Percentiles rank a stretch among this genome's conserved stretches.
These are phyloP conservation scores for Alternaria conjuncta DNA, from an alignment of 2,329 filamentous ascomycete species.

Conservation along the genomic window DNA sequence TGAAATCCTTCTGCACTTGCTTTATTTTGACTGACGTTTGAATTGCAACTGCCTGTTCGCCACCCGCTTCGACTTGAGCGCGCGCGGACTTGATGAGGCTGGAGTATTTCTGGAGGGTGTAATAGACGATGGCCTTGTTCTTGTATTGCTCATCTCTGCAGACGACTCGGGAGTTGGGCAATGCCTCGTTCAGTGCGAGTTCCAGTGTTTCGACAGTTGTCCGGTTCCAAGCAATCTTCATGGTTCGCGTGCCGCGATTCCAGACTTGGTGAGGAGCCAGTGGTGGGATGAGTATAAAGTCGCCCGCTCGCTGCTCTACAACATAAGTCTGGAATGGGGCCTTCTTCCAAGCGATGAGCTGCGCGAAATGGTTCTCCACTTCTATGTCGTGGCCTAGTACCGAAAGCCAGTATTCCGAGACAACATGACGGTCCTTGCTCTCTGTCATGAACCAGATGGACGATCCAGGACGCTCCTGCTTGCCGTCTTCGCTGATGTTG, in stretches of 20 bases:
- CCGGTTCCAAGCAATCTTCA: constrained; percentile 98
- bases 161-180: constrained; percentile 87
- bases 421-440: constrained; percentile 85
- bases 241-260: constrained; percentile 93
- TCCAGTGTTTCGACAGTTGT: constrained; percentile 91
- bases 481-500: constrained; percentile 68
- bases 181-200: constrained; percentile 81
- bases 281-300: constrained; percentile 92
- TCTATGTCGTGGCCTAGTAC: constrained; percentile 95
- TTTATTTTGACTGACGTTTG: constrained; percentile 61
- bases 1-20: constrained; percentile 83
- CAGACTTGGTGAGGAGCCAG: constrained; percentile 96
- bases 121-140: constrained; percentile 95
- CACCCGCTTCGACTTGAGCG: constrained; percentile 57
- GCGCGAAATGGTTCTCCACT: constrained; percentile 95
- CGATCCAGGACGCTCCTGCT: constrained; percentile 76
- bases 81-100: constrained; percentile 64
- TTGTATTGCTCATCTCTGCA: constrained; percentile 99
- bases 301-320: constrained; percentile 86
- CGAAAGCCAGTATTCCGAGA: constrained; percentile 92
- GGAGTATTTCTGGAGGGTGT: constrained; percentile 80
- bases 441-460: constrained; percentile 99
- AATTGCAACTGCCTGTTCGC: constrained; percentile 46
- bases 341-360: constrained; percentile 93
- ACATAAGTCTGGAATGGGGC: constrained; percentile 93